phyloP scores from a whole-genome alignment of 306 rosid genomes.

The Delonix regia region DNA sequence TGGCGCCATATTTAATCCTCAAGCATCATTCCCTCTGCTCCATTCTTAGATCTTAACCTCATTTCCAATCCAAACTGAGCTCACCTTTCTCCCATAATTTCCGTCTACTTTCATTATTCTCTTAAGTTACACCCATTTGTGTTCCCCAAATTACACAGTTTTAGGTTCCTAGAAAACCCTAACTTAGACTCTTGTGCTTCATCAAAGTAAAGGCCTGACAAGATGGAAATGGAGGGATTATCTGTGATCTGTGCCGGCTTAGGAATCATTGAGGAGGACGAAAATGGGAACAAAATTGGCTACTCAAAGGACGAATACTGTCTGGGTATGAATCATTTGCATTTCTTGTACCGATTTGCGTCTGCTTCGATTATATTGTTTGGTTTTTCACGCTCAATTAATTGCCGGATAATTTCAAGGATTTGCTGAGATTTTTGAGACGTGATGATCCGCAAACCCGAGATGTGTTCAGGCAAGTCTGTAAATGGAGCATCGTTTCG shows the following conservation, averaged over 20 bases:
- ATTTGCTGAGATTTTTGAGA: slow-evolving; percentile 86
- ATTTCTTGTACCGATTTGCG: slow-evolving; percentile 1
- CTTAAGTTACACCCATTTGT: slow-evolving; percentile 9
- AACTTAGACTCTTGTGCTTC: slow-evolving; percentile 1
- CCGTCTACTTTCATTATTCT: background rate
- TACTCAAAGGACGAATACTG: slow-evolving; percentile 72
- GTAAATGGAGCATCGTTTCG: slow-evolving; percentile 79
- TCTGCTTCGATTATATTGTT: background rate
- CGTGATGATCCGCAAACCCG: slow-evolving; percentile 89
- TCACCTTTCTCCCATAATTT: background rate
- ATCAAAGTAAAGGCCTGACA: background rate
- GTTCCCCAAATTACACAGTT: background rate
- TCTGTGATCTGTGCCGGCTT: slow-evolving; percentile 77
- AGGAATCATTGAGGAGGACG: slow-evolving; percentile 64
- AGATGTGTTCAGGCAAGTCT: slow-evolving; percentile 86
- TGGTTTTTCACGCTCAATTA: background rate
- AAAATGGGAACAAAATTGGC: slow-evolving; percentile 61
- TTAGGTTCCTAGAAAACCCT: slow-evolving; percentile 19
- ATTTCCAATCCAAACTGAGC: background rate
- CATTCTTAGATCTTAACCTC: slow-evolving; percentile 20
- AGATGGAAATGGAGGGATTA: slow-evolving; percentile 78
- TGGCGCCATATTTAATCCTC: slow-evolving; percentile 16
- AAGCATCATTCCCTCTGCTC: background rate
- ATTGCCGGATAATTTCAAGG: slow-evolving; percentile 81
- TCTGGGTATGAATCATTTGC: slow-evolving; percentile 51